phyloP scores from a whole-genome alignment of 2,329 filamentous ascomycete genomes.

The Drechslerella stenobrocha region DNA sequence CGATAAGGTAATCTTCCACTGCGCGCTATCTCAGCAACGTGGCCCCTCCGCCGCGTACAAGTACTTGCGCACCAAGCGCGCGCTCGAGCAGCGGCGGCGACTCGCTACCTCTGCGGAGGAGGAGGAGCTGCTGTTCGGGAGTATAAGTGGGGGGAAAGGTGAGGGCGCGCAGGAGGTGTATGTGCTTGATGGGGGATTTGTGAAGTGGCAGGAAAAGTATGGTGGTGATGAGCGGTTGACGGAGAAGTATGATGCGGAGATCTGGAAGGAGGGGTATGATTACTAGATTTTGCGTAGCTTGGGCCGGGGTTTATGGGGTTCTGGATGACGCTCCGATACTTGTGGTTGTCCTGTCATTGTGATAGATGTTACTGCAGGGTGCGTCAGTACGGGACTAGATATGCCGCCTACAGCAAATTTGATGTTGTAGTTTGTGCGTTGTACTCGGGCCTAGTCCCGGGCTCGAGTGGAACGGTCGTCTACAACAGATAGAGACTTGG shows the following conservation, averaged over 20 bases:
- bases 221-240: constrained; percentile 79
- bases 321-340: background rate
- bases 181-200: constrained; percentile 81
- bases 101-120: constrained; percentile 43
- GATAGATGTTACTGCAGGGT: no score
- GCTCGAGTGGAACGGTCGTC: no score
- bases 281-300: no score
- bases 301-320: no score
- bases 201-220: constrained; percentile 82
- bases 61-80: constrained; percentile 71
- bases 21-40: constrained; percentile 84
- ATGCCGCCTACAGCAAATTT: no score
- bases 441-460: no score
- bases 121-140: constrained; percentile 52
- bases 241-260: constrained; percentile 78
- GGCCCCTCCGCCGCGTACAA: constrained; percentile 80
- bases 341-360: no score
- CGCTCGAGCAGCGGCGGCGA: constrained; percentile 55
- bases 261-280: constrained; percentile 70
- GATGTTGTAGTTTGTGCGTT: no score
- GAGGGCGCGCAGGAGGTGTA: constrained; percentile 70
- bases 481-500: no score
- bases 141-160: constrained; percentile 37
- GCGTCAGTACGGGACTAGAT: no score
- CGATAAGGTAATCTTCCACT: constrained; percentile 90